A percentile compares a stretch with the other conserved stretches of the same genome.
phyloP scores from a whole-genome alignment of 768 basidiomycete genomes.

The Termitomyces sp. region DNA sequence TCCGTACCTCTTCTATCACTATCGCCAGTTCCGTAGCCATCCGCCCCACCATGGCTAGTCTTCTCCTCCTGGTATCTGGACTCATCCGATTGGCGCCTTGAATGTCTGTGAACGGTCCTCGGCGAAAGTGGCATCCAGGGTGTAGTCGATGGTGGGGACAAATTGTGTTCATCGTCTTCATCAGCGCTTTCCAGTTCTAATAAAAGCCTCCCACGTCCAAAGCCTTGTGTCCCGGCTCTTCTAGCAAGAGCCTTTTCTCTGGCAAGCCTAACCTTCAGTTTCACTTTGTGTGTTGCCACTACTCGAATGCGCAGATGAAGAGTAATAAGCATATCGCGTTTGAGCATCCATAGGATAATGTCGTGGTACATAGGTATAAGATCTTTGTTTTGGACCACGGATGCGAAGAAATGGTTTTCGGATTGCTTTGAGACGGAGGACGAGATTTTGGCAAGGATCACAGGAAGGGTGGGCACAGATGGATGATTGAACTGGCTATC shows the following conservation, averaged over 20 bases:
- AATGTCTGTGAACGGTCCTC: constrained; percentile 40
- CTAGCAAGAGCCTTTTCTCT: constrained; percentile 32
- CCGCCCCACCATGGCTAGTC: constrained; percentile 33
- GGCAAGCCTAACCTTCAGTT: constrained; percentile 53
- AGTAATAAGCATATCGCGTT: constrained; percentile 78
- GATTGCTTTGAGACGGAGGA: constrained; percentile 56
- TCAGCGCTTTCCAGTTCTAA: constrained; percentile 16
- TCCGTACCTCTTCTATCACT: constrained; percentile 36
- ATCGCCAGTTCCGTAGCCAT: constrained; percentile 23
- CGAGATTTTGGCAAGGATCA: constrained; percentile 73
- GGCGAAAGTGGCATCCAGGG: constrained; percentile 55
- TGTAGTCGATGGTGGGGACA: constrained; percentile 19
- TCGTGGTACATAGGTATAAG: constrained; percentile 68
- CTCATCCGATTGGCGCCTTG: constrained; percentile 42
- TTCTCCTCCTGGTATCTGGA: constrained; percentile 33
- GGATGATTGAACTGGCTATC: constrained; percentile 51
- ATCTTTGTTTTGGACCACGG: constrained; percentile 67
- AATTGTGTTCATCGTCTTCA: constrained; percentile 14
- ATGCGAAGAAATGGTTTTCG: constrained; percentile 75
- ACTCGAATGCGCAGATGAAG: constrained; percentile 84
- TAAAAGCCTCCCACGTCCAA: constrained; percentile 14
- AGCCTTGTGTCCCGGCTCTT: constrained; percentile 12
- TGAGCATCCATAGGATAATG: constrained; percentile 88
- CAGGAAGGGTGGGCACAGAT: constrained; percentile 63
- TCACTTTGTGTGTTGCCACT: constrained; percentile 72